phyloP scores from a whole-genome alignment of 2,329 filamentous ascomycete genomes.

The Colletotrichum siamense region DNA sequence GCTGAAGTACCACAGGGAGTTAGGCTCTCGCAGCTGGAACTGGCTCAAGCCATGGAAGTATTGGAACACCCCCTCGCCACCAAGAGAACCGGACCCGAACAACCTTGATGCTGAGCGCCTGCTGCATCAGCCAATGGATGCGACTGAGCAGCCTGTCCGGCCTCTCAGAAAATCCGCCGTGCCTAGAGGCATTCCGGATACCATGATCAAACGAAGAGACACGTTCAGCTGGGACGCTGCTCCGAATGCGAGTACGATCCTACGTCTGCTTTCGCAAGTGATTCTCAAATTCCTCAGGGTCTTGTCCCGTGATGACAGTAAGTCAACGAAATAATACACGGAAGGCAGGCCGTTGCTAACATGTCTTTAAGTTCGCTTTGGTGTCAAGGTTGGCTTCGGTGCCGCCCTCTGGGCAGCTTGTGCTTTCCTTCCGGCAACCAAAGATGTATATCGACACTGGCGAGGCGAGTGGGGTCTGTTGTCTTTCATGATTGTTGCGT shows the following conservation, averaged over 20 bases:
- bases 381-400: slow-evolving; percentile 91
- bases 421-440: slow-evolving; percentile 80
- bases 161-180: slow-evolving; percentile 59
- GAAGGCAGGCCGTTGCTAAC: neutral
- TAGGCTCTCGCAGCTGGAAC: slow-evolving; percentile 72
- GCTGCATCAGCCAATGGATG: slow-evolving; percentile 30
- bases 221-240: slow-evolving; percentile 63
- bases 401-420: slow-evolving; percentile 89
- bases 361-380: slow-evolving; percentile 65
- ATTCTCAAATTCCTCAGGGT: slow-evolving; percentile 52
- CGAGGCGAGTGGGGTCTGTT: slow-evolving; percentile 95
- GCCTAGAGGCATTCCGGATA: slow-evolving; percentile 60
- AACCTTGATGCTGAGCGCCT: slow-evolving; percentile 50
- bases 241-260: slow-evolving; percentile 48
- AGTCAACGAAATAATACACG: slow-evolving; percentile 30
- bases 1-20: slow-evolving; percentile 73
- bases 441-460: slow-evolving; percentile 85
- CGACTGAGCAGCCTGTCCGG: slow-evolving; percentile 40
- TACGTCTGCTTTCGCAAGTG: slow-evolving; percentile 50
- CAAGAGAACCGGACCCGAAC: slow-evolving; percentile 25
- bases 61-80: neutral
- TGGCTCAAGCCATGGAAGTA: slow-evolving; percentile 82
- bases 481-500: slow-evolving; percentile 97
- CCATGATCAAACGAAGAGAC: slow-evolving; percentile 57
- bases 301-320: slow-evolving; percentile 59